Evolutionary conservation across 257 asterid genomes (phyloP).

Genomic region (Ligustrum vulgare): DNA sequence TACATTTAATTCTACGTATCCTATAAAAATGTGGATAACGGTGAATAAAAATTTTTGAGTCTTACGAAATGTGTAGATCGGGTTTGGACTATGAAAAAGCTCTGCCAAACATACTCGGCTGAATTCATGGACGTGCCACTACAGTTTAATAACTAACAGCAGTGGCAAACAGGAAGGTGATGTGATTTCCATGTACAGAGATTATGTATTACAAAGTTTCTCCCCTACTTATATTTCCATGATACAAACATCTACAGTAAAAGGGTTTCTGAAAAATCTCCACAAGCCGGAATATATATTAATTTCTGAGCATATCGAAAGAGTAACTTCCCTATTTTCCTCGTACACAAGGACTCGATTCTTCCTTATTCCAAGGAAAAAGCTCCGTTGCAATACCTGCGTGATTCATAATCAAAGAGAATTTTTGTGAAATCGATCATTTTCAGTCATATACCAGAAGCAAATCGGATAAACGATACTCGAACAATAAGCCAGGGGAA

Average conservation of each 20-base stretch:
- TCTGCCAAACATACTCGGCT: background rate
- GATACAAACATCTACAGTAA: background rate
- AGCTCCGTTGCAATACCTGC: slow-evolving; percentile 85
- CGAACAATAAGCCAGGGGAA: background rate
- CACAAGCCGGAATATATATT: background rate
- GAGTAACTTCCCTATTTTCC: background rate
- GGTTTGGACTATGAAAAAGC: too few relatives aligned
- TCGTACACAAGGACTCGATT: background rate
- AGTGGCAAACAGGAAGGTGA: too few relatives aligned
- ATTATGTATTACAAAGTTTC: background rate
- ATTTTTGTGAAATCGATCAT: background rate
- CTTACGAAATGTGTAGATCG: too few relatives aligned
- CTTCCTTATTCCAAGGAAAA: slow-evolving; percentile 59
- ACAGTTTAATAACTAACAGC: too few relatives aligned
- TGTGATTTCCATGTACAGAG: background rate
- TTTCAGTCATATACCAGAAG: background rate
- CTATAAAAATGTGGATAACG: too few relatives aligned
- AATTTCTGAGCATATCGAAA: background rate
- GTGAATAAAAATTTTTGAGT: too few relatives aligned
- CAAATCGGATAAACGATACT: background rate
- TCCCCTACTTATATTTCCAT: background rate
- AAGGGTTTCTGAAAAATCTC: background rate
- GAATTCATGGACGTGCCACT: background rate
- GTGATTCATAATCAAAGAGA: background rate
- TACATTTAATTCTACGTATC: too few relatives aligned